Percentiles rank a stretch among this genome's conserved stretches.
These are phyloP conservation scores for Aspergillus nanangensis DNA, from an alignment of 495 filamentous ascomycete species.

Conservation along the genomic window DNA sequence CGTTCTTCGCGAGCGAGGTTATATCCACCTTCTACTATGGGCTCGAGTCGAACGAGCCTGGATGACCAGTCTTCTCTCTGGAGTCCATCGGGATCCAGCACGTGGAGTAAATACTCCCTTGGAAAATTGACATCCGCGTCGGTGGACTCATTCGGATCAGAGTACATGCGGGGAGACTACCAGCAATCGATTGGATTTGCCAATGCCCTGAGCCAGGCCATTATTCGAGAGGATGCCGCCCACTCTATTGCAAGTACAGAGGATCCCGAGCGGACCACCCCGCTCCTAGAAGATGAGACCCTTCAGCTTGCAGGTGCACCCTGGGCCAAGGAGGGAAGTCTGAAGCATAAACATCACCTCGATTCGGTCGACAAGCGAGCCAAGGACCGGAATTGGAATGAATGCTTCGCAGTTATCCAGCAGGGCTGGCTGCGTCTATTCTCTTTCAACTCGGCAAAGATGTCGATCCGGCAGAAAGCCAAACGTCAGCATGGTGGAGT, in stretches of 20 bases:
- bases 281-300: conserved; percentile 84
- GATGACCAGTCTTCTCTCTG: conserved; percentile 88
- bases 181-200: conserved; percentile 97
- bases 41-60: conserved; percentile 89
- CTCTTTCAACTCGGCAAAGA: conserved; percentile 73
- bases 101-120: conserved; percentile 92
- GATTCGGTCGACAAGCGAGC: conserved; percentile 85
- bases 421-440: conserved; percentile 96
- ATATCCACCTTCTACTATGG: conserved; percentile 72
- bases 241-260: conserved; percentile 47
- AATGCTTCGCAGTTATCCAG: conserved; percentile 96
- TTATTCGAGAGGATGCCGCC: conserved; percentile 84
- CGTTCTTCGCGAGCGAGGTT: conserved; percentile 79
- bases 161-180: conserved; percentile 77
- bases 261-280: conserved; percentile 51
- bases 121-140: conserved; percentile 88
- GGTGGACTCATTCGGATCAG: conserved; percentile 78
- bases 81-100: conserved; percentile 84
- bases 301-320: conserved; percentile 87
- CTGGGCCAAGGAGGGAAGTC: conserved; percentile 95
- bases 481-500: conserved; percentile 55
- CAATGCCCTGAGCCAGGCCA: conserved; percentile 93
- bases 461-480: conserved; percentile 66
- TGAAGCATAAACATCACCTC: conserved; percentile 95
- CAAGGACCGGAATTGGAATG: conserved; percentile 88